These are phyloP conservation scores for Lolium multiflorum DNA, from an alignment of 176 grass and related monocot species.

Conservation along the genomic window DNA sequence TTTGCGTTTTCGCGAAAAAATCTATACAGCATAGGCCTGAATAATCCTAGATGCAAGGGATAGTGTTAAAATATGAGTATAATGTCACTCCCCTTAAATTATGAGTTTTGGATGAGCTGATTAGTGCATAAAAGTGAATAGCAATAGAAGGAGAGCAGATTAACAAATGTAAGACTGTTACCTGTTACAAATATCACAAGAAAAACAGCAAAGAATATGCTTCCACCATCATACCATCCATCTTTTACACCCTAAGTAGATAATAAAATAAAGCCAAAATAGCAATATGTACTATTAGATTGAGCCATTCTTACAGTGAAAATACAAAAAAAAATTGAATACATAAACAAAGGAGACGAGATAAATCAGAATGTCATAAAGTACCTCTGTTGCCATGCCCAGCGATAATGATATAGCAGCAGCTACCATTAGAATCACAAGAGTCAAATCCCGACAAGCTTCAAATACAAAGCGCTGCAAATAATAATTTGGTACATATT, in stretches of 20 bases:
- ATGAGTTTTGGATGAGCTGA: neutral
- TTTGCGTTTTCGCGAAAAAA: too few species aligned
- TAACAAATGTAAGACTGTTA: neutral
- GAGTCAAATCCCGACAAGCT: conserved; percentile 65
- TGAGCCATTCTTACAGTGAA: neutral
- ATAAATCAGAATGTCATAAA: conserved; percentile 17
- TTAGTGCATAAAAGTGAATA: conserved; percentile 12
- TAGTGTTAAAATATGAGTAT: neutral
- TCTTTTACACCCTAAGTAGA: conserved; percentile 61
- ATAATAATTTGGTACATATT: conserved; percentile 27
- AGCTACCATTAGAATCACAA: conserved; percentile 70
- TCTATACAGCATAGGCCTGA: neutral
- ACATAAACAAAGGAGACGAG: neutral
- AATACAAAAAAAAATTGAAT: conserved; percentile 28
- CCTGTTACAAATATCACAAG: conserved; percentile 74
- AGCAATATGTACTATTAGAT: neutral
- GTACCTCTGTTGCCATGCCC: conserved; percentile 68
- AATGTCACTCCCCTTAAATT: neutral
- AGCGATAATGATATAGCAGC: conserved; percentile 65
- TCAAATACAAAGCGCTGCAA: conserved; percentile 73
- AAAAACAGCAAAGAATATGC: conserved; percentile 73
- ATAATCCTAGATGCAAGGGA: neutral
- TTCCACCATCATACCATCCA: conserved; percentile 87
- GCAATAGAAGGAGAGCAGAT: neutral
- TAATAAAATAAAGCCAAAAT: neutral